Evolutionary conservation across 352 stramenopile species (phyloP), one percentile per base, ranked within the genome.

Genomic region (Pythium volutum): DNA sequence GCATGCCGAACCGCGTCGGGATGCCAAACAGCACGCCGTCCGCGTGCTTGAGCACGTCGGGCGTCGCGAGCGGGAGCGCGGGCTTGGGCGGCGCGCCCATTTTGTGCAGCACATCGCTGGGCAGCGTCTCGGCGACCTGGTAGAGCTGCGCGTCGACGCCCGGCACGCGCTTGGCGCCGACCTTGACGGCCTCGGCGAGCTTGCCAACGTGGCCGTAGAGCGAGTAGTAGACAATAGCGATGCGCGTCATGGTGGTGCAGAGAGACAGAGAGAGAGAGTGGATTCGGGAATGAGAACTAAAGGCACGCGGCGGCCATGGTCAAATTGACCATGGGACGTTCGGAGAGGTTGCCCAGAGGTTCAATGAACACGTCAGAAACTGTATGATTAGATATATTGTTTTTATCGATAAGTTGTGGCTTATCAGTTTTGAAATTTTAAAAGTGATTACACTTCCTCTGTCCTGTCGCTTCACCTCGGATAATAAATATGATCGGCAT

Each of bases 11-110:
- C 5, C 82, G 74, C 46, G 78, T 89, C 12, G 75, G 73, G 33
- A 94, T 39, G 43, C 85, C 86, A 51, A 95, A 95, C 4, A 94
- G 51, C 52, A 94, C 71, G 27, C 81, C 86, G 62, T 95, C 86
- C 3, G 67, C 57, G 22, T 84, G 67, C n/a, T 50, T 50, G 34
- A 93, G 68, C 38, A 81, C 73, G 14, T 76, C 69, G 5, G 75
- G 41, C 25, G 67, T 72, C 2, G 77, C 76, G 8, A 89, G 53
- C 25, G 77, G 79, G 49, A 69, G 55, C n/a, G 71, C 64, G 10
- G 65, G 38, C 66, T 87, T 88, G 36, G 77, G 74, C 42, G 71
- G 61, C 29, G 77, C 84, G 46, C 67, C 64, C 63, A 91, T 90
- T 62, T 86, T 87, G 0, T 34, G 45, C 0, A 92, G 70, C n/a